Conservation (phyloP, 2,329 filamentous ascomycete species). For the Diaporthe sp. region DNA sequence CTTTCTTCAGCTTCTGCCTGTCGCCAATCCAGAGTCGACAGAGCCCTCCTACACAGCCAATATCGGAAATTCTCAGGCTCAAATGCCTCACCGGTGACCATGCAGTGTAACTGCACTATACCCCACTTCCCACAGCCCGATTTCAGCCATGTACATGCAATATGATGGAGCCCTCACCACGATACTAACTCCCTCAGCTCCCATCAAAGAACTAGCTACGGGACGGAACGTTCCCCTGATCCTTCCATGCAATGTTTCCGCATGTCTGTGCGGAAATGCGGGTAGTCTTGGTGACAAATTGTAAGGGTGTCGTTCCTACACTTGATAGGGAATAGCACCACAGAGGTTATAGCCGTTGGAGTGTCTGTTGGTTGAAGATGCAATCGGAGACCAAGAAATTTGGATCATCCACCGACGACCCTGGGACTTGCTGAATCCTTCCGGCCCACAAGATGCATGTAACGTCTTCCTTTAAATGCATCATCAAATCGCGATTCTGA, state of each 20-base stretch:
- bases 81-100: background rate
- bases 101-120: background rate
- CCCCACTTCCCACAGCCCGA: background rate
- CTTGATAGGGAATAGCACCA: background rate
- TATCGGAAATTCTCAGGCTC: background rate
- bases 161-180: background rate
- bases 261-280: background rate
- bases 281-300: background rate
- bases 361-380: background rate
- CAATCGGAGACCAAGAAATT: background rate
- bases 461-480: constrained; percentile 25
- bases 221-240: constrained; percentile 14
- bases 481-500: background rate
- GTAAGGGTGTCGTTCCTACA: background rate
- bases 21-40: background rate
- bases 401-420: background rate
- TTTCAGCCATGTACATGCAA: background rate
- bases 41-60: background rate
- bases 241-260: background rate
- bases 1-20: background rate
- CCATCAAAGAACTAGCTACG: background rate
- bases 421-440: constrained; percentile 14
- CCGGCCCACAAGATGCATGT: constrained; percentile 18
- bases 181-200: too few species aligned
- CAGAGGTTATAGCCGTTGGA: background rate